These are phyloP conservation scores for Cephaloascus albidus DNA, from an alignment of 805 yeast species.

Conservation along the genomic window DNA sequence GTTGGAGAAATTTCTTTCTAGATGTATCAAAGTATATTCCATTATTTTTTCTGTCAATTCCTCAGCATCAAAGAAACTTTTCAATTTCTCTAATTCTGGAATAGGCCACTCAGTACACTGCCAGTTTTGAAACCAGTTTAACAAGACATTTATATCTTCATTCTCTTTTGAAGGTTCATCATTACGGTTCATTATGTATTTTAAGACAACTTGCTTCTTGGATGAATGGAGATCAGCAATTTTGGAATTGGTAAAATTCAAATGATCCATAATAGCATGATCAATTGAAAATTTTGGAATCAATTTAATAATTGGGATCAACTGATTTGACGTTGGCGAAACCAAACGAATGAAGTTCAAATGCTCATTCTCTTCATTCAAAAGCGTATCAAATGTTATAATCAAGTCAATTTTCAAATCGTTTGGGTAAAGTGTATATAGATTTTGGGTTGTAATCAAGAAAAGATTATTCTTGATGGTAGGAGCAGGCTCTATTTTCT, in stretches of 20 bases:
- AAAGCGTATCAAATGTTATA: constrained; percentile 36
- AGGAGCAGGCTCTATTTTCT: too few relatives aligned
- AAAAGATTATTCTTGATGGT: constrained; percentile 24
- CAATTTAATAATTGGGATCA: constrained; percentile 36
- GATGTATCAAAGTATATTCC: background rate
- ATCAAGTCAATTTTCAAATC: constrained; percentile 30
- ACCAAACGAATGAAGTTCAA: constrained; percentile 12
- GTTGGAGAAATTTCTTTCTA: background rate
- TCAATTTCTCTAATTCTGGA: background rate
- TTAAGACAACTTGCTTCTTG: constrained; percentile 7
- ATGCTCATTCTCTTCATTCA: constrained; percentile 19
- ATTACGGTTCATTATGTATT: constrained; percentile 9
- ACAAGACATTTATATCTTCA: background rate
- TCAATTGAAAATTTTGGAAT: constrained; percentile 35
- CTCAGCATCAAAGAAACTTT: constrained; percentile 5
- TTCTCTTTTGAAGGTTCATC: constrained; percentile 2
- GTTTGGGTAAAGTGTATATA: constrained; percentile 10
- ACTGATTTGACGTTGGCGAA: constrained; percentile 6
- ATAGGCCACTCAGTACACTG: background rate
- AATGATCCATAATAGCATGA: constrained; percentile 18
- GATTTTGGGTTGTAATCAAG: background rate
- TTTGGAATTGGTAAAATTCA: background rate
- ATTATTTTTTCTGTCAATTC: constrained; percentile 14
- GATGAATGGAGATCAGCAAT: background rate
- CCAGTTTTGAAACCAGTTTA: background rate